A percentile compares a stretch with the other conserved stretches of the same genome.
Evolutionary conservation across 768 basidiomycete species (phyloP).

Genomic region (Neoboletus brunneissimus): DNA sequence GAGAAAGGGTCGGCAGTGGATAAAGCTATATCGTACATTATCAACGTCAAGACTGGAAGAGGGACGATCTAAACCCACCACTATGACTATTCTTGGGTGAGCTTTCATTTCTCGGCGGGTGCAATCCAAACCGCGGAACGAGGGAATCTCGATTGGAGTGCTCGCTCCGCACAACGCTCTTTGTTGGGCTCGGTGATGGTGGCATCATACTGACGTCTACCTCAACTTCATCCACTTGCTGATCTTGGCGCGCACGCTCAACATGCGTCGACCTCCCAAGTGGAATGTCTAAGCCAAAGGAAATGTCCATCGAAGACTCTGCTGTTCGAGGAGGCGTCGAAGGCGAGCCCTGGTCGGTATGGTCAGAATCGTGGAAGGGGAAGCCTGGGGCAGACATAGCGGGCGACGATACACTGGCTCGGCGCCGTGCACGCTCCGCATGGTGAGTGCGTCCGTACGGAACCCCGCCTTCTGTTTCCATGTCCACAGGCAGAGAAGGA

Average conservation of each 20-base stretch:
- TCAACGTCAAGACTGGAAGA: background rate
- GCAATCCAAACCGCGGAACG: conserved; percentile 35
- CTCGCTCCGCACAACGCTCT: conserved; percentile 18
- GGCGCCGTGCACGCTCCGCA: conserved; percentile 45
- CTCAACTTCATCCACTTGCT: conserved; percentile 32
- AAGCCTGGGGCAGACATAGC: conserved; percentile 39
- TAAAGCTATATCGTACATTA: conserved; percentile 6
- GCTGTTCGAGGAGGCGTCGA: conserved; percentile 23
- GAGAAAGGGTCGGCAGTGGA: conserved; percentile 23
- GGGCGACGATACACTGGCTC: conserved; percentile 30
- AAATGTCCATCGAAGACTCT: conserved; percentile 25
- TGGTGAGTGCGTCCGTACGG: conserved; percentile 66
- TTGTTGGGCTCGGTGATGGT: conserved; percentile 48
- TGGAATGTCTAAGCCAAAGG: conserved; percentile 19
- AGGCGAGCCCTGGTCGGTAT: conserved; percentile 10
- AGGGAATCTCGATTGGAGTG: conserved; percentile 29
- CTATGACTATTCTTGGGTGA: conserved; percentile 18
- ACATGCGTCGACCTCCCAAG: conserved; percentile 39
- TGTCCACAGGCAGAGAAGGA: conserved; percentile 45
- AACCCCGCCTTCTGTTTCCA: conserved; percentile 59
- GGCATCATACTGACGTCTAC: conserved; percentile 44
- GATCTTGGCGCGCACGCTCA: conserved; percentile 34
- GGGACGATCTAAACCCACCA: conserved; percentile 13
- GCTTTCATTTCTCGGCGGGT: conserved; percentile 16
- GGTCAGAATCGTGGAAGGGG: conserved; percentile 26